Conservation (phyloP, 1,284 basidiomycete species). For the Mycosarcoma mackinlayi region DNA sequence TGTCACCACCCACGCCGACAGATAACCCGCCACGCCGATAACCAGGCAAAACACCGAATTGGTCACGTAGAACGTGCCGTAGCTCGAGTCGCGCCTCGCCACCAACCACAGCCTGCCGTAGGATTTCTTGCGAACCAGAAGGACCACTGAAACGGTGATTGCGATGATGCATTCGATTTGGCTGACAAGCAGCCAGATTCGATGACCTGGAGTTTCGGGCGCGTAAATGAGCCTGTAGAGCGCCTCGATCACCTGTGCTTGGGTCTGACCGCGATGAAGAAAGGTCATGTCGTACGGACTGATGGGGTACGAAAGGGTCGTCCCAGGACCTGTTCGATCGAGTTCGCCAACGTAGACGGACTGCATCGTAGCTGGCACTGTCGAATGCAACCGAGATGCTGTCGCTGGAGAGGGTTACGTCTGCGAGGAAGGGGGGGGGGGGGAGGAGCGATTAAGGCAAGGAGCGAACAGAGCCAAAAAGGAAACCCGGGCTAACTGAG, state of each 20-base stretch:
- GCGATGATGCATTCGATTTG: conserved; percentile 7
- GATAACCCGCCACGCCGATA: conserved; percentile 1
- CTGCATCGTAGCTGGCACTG: background rate
- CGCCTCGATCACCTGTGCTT: background rate
- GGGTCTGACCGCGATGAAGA: conserved; percentile 6
- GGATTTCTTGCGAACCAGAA: conserved; percentile 9
- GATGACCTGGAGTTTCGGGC: background rate
- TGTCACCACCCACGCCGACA: conserved; percentile 1
- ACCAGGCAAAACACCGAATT: conserved; percentile 11
- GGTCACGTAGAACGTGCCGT: conserved; percentile 4
- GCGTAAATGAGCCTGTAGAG: conserved; percentile 1
- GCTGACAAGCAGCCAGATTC: conserved; percentile 6
- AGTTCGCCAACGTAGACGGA: background rate
- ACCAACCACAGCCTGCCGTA: conserved; percentile 17
- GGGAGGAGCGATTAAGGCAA: no score
- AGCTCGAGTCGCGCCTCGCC: background rate
- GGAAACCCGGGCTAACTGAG: no score
- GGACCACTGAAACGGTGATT: background rate
- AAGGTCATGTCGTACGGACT: background rate
- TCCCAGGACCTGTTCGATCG: background rate
- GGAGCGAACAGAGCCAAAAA: no score
- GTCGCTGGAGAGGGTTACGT: no score
- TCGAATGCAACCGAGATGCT: no score
- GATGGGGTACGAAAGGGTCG: background rate
- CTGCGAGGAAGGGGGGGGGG: no score